A percentile compares a stretch with the other conserved stretches of the same genome.
Evolutionary conservation across 768 basidiomycete species (phyloP).

Genomic region (Pleurotus djamor): DNA sequence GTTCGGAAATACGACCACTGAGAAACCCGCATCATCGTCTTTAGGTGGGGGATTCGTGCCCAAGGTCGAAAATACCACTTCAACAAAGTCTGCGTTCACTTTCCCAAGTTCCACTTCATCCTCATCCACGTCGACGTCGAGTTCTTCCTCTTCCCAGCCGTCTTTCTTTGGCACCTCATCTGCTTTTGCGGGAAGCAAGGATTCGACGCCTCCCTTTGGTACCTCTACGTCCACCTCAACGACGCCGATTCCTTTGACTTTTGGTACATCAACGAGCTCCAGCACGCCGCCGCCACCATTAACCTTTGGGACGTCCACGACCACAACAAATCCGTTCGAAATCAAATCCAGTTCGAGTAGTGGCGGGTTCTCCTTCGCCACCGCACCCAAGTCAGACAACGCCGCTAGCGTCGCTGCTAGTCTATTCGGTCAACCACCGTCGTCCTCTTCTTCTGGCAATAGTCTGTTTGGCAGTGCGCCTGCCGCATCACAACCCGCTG

Average conservation of each 20-base stretch:
- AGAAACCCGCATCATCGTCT: slow-evolving; percentile 12
- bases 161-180: neutral
- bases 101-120: slow-evolving; percentile 18
- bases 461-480: neutral
- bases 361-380: neutral
- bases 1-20: slow-evolving; percentile 11
- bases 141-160: neutral
- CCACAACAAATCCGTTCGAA: neutral
- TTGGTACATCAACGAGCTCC: neutral
- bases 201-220: neutral
- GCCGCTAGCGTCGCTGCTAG: neutral
- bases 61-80: slow-evolving; percentile 4
- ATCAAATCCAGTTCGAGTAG: neutral
- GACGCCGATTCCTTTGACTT: neutral
- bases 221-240: neutral
- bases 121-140: neutral
- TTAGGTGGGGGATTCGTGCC: slow-evolving; percentile 18
- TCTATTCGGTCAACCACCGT: neutral
- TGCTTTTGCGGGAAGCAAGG: neutral
- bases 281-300: neutral
- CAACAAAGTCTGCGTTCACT: slow-evolving; percentile 15
- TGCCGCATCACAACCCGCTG: neutral
- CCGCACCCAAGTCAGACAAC: neutral
- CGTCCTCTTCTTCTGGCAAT: neutral
- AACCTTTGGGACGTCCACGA: neutral